Evolutionary conservation across 1,284 basidiomycete genomes (phyloP).

Genomic region (Tetrapyrgos nigripes): DNA sequence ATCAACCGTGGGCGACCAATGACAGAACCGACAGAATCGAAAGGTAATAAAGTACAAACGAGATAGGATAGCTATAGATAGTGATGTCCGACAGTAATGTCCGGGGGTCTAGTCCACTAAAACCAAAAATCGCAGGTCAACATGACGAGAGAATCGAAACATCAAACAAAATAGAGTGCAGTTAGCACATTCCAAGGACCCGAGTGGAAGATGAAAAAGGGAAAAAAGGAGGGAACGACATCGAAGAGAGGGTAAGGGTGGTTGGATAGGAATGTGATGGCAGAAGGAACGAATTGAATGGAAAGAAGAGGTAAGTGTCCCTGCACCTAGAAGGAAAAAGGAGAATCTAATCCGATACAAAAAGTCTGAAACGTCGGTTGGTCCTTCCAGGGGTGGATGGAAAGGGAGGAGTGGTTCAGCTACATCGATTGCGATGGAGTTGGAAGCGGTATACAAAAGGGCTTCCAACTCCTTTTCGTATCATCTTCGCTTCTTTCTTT

Average conservation of each 20-base stretch:
- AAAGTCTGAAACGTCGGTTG: not conserved
- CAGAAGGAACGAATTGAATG: not conserved
- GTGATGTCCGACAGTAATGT: not conserved
- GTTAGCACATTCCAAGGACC: too few relatives aligned
- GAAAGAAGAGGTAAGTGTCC: slow-evolving; percentile 5
- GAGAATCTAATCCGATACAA: not conserved
- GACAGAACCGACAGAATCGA: too few relatives aligned
- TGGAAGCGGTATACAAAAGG: not conserved
- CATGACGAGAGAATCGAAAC: not conserved
- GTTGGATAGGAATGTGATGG: too few relatives aligned
- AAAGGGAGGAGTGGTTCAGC: not conserved
- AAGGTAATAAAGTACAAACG: too few relatives aligned
- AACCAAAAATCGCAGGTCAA: not conserved
- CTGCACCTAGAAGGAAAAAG: slow-evolving; percentile 3
- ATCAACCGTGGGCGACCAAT: too few relatives aligned
- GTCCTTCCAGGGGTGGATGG: not conserved
- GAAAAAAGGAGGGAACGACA: too few relatives aligned
- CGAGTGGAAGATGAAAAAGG: too few relatives aligned
- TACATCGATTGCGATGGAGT: not conserved
- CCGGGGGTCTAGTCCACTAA: not conserved
- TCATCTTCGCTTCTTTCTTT: not conserved
- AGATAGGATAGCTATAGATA: too few relatives aligned
- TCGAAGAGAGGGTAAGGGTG: too few relatives aligned
- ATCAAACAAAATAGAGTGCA: too few relatives aligned
- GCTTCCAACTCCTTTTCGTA: too few relatives aligned